Conservation (phyloP, 2,329 filamentous ascomycete species). For the Aspergillus flavus region DNA sequence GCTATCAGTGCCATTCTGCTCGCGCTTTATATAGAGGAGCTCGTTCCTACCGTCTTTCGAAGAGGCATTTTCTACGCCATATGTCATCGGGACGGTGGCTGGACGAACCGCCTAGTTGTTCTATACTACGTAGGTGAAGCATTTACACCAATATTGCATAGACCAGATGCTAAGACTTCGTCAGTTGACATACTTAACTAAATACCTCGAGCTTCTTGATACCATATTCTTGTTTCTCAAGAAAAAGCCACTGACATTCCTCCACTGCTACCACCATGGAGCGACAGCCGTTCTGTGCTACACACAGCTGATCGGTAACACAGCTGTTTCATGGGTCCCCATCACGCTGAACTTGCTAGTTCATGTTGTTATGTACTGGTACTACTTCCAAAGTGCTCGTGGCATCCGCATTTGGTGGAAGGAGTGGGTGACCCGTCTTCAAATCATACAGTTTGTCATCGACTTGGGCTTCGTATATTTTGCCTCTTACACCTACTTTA, state of each 20-base stretch:
- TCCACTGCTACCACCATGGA: constrained; percentile 98
- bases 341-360: constrained; percentile 89
- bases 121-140: constrained; percentile 84
- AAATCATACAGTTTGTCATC: constrained; percentile 96
- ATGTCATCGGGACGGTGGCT: constrained; percentile 74
- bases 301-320: constrained; percentile 89
- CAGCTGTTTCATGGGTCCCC: constrained; percentile 88
- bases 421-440: constrained; percentile 96
- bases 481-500: constrained; percentile 95
- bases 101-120: constrained; percentile 87
- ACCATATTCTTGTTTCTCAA: constrained; percentile 96
- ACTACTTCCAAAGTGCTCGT: constrained; percentile 98
- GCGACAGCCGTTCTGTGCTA: constrained; percentile 96
- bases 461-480: constrained; percentile 98
- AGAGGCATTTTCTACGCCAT: constrained; percentile 86
- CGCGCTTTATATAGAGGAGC: constrained; percentile 83
- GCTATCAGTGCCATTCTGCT: constrained; percentile 77
- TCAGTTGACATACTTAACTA: constrained; percentile 85
- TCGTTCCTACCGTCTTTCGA: constrained; percentile 79
- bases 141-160: background rate
- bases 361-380: constrained; percentile 99
- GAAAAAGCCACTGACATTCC: constrained; percentile 98
- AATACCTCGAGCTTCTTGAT: constrained; percentile 93
- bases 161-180: constrained; percentile 51
- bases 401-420: constrained; percentile 98